Evolutionary conservation across 2,329 filamentous ascomycete genomes (phyloP).

Genomic region (Sporothrix sp.): DNA sequence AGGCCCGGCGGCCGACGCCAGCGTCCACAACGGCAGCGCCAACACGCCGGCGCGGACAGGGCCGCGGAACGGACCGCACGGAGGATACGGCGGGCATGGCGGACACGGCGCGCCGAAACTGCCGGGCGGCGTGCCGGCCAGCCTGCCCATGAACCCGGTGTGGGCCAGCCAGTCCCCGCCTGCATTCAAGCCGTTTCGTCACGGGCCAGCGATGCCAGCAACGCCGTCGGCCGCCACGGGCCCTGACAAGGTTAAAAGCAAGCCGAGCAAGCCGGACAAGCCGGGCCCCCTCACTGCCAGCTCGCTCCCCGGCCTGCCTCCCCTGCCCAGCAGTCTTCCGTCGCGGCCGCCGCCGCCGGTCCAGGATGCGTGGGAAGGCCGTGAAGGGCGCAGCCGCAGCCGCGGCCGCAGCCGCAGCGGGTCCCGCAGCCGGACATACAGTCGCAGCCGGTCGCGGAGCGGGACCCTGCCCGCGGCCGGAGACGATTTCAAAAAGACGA

Average conservation of each 20-base stretch:
- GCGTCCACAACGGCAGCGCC: background rate
- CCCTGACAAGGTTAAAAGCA: too few relatives aligned
- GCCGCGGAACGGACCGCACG: background rate
- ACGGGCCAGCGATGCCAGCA: background rate
- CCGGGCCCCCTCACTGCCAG: background rate
- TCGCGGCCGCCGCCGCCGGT: constrained; percentile 6
- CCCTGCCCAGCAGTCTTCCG: constrained; percentile 5
- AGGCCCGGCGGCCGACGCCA: background rate
- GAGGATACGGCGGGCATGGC: background rate
- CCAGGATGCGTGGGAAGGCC: background rate
- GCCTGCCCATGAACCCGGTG: constrained; percentile 4
- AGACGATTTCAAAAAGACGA: background rate
- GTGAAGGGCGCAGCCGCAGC: constrained; percentile 8
- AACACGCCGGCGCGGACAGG: background rate
- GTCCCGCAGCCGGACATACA: background rate
- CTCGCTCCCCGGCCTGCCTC: background rate
- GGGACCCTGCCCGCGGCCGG: background rate
- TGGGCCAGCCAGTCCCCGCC: background rate
- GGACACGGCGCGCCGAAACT: background rate
- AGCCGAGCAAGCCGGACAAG: too few relatives aligned
- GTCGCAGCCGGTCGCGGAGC: constrained; percentile 1
- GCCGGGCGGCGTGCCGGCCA: constrained; percentile 3
- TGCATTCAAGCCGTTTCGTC: too few relatives aligned
- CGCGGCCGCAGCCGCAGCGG: constrained; percentile 1
- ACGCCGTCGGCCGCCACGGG: too few relatives aligned